Evolutionary conservation across 371 early-diverging fungal species (phyloP).

Genomic region (Mucor piriformis): DNA sequence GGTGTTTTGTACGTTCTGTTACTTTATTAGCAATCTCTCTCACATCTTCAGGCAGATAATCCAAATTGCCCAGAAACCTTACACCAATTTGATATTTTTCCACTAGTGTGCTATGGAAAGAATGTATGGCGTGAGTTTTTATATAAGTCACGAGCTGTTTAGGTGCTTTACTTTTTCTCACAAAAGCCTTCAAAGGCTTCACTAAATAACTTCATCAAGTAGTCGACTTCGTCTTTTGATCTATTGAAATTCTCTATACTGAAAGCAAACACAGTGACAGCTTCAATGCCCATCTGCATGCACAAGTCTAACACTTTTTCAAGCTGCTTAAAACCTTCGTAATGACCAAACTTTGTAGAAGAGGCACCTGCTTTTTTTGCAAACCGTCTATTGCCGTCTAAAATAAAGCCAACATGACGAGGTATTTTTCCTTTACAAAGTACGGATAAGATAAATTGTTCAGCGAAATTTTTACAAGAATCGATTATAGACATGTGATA

Average conservation of each 20-base stretch:
- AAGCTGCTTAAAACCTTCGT: constrained; percentile 79
- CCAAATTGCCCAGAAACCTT: constrained; percentile 82
- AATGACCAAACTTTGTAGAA: constrained; percentile 72
- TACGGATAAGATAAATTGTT: constrained; percentile 43
- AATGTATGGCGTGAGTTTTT: neutral
- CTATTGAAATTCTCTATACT: constrained; percentile 98
- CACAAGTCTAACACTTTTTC: constrained; percentile 86
- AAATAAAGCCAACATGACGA: constrained; percentile 95
- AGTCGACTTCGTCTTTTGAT: constrained; percentile 86
- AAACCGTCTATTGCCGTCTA: constrained; percentile 99
- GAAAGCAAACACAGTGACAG: constrained; percentile 98
- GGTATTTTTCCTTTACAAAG: constrained; percentile 84
- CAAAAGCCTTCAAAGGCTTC: constrained; percentile 78
- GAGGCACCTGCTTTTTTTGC: constrained; percentile 65
- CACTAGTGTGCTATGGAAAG: constrained; percentile 68
- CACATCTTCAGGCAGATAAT: constrained; percentile 72
- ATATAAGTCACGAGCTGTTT: neutral
- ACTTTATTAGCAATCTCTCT: constrained; percentile 61
- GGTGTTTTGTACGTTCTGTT: constrained; percentile 68
- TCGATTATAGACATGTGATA: neutral
- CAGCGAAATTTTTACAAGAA: constrained; percentile 8
- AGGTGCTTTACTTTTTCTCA: constrained; percentile 60
- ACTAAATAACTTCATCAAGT: constrained; percentile 85
- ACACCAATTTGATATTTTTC: constrained; percentile 76
- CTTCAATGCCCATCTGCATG: constrained; percentile 82